Conservation (phyloP, 305 asterid species). For the Ruellia speciosa region DNA sequence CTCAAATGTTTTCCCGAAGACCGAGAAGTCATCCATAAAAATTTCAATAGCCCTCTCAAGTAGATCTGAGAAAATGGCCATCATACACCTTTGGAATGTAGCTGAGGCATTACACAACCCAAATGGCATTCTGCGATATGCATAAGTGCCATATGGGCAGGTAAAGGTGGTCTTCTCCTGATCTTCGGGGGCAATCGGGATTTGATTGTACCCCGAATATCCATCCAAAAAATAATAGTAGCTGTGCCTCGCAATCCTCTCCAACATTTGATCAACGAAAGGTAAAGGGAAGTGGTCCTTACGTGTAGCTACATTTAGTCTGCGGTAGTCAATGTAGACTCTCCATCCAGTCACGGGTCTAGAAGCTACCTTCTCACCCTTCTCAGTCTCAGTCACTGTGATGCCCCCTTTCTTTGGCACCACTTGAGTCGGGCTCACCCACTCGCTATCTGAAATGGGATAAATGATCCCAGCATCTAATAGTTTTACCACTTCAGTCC, state of each 20-base stretch:
- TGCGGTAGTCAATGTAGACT: neutral
- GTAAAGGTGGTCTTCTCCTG: too few relatives aligned
- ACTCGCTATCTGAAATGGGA: neutral
- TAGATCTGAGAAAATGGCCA: neutral
- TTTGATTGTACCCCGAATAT: neutral
- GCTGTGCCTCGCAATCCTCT: neutral
- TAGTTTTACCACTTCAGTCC: neutral
- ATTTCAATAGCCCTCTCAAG: neutral
- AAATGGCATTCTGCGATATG: too few relatives aligned
- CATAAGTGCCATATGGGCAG: too few relatives aligned
- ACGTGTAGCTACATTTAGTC: neutral
- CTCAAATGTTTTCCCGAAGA: neutral
- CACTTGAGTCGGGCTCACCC: neutral
- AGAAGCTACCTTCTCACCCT: neutral
- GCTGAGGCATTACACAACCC: too few relatives aligned
- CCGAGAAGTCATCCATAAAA: constrained; percentile 2
- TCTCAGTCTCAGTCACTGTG: neutral
- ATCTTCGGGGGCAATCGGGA: too few relatives aligned
- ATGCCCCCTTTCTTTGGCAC: neutral
- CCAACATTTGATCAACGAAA: constrained; percentile 2
- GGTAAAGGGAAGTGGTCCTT: neutral
- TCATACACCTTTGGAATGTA: constrained; percentile 2
- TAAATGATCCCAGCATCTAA: neutral
- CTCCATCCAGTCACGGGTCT: neutral
- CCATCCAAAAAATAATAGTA: neutral